phyloP scores from a whole-genome alignment of 2,329 filamentous ascomycete species.

The Rhynchosporium graminicola region DNA sequence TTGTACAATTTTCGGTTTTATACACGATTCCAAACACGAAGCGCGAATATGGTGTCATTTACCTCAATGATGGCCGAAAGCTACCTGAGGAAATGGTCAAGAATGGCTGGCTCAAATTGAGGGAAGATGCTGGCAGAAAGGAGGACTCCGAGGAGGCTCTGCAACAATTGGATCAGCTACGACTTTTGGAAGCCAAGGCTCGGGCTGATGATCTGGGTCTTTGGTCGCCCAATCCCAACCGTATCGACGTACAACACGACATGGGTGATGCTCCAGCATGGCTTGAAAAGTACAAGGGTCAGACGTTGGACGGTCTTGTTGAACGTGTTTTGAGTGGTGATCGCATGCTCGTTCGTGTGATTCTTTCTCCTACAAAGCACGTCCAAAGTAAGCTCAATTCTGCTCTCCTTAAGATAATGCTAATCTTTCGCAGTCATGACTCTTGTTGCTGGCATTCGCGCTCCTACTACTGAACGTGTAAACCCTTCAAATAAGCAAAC shows the following conservation, averaged over 20 bases:
- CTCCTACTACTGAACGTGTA: conserved; percentile 84
- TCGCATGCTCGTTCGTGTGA: conserved; percentile 79
- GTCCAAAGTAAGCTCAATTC: conserved; percentile 44
- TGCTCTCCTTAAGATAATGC: background rate
- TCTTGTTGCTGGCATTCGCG: conserved; percentile 83
- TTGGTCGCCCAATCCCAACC: conserved; percentile 67
- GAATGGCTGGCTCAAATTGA: conserved; percentile 89
- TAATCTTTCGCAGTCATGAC: conserved; percentile 70
- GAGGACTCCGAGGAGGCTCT: conserved; percentile 79
- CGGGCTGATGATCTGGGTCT: conserved; percentile 78
- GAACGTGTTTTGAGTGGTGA: conserved; percentile 92
- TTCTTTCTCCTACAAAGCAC: conserved; percentile 81
- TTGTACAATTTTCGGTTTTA: conserved; percentile 78
- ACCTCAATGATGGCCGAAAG: conserved; percentile 71
- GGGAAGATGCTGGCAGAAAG: conserved; percentile 90
- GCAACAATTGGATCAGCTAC: conserved; percentile 74
- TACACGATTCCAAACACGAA: conserved; percentile 86
- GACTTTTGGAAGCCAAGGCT: conserved; percentile 74
- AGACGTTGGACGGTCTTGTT: conserved; percentile 80
- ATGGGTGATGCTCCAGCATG: conserved; percentile 74
- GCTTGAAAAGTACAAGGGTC: conserved; percentile 80
- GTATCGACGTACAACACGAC: conserved; percentile 80
- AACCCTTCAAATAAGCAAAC: conserved; percentile 68
- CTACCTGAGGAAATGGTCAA: conserved; percentile 83
- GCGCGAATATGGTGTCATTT: conserved; percentile 83